Percentiles rank a stretch among this genome's conserved stretches.
These are phyloP conservation scores for Pterocarpus macrocarpus DNA, from an alignment of 306 rosid species.

Conservation along the genomic window DNA sequence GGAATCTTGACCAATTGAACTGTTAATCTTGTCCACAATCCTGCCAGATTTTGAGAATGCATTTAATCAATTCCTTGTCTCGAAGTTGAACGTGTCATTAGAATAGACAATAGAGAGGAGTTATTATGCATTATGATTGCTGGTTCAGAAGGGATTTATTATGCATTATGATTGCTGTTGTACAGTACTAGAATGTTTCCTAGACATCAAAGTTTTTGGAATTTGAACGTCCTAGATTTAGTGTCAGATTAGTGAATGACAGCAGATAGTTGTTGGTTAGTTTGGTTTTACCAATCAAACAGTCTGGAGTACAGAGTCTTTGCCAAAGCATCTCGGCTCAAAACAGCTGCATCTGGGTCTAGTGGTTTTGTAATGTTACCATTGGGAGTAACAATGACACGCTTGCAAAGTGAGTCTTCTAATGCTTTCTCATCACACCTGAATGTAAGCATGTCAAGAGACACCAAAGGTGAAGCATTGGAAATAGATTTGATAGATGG, in stretches of 20 bases:
- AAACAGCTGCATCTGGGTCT: slow-evolving; percentile 75
- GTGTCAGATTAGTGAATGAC: slow-evolving; percentile 2
- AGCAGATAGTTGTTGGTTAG: background rate
- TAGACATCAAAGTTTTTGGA: slow-evolving; percentile 6
- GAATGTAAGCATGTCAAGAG: slow-evolving; percentile 47
- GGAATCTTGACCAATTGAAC: slow-evolving; percentile 89
- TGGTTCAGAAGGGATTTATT: background rate
- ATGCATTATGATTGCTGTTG: background rate
- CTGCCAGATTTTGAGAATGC: slow-evolving; percentile 59
- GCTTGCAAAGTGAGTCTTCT: slow-evolving; percentile 86
- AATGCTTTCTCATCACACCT: slow-evolving; percentile 77
- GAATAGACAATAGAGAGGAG: slow-evolving; percentile 17
- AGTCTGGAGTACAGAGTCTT: slow-evolving; percentile 80
- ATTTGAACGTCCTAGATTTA: slow-evolving; percentile 15
- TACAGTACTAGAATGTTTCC: background rate
- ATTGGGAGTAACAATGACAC: slow-evolving; percentile 43
- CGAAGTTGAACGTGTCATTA: background rate
- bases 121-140: too few relatives aligned
- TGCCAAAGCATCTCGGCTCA: slow-evolving; percentile 86
- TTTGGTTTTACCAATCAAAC: slow-evolving; percentile 76
- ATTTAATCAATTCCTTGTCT: slow-evolving; percentile 35
- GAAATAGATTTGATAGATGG: slow-evolving; percentile 20
- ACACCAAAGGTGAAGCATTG: slow-evolving; percentile 16
- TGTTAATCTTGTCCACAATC: slow-evolving; percentile 88
- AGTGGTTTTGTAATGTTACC: too few relatives aligned